phyloP scores from a whole-genome alignment of 2,329 filamentous ascomycete genomes.

The Aspergillus candidus region DNA sequence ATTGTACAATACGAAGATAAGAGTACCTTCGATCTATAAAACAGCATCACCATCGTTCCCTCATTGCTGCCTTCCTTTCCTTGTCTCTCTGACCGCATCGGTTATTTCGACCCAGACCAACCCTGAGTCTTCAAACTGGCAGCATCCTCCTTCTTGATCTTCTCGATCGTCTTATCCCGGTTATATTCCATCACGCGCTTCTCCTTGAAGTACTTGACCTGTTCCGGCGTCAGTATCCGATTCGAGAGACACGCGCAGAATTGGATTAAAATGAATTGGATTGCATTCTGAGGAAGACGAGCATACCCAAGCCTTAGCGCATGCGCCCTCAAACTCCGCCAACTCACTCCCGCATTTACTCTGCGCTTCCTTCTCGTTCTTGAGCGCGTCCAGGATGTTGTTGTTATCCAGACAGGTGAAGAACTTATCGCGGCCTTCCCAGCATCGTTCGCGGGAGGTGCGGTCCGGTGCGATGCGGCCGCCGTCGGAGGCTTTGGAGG shows the following conservation, averaged over 20 bases:
- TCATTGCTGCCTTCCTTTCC: not conserved
- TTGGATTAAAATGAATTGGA: not conserved
- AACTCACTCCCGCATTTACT: slow-evolving; percentile 57
- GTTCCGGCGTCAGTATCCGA: slow-evolving; percentile 14
- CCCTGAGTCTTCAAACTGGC: slow-evolving; percentile 44
- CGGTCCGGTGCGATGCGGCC: slow-evolving; percentile 77
- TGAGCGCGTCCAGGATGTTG: slow-evolving; percentile 70
- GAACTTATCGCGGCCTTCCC: slow-evolving; percentile 81
- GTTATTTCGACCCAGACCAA: slow-evolving; percentile 28
- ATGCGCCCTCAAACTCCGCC: slow-evolving; percentile 71
- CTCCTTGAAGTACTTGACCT: slow-evolving; percentile 98
- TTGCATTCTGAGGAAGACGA: not conserved
- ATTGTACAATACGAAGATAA: slow-evolving; percentile 13
- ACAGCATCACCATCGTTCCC: slow-evolving; percentile 2
- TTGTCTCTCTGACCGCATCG: not conserved
- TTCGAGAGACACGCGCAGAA: not conserved
- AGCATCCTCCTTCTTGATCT: slow-evolving; percentile 68
- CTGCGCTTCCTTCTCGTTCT: slow-evolving; percentile 50
- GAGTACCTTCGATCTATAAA: not conserved
- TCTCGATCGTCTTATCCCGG: slow-evolving; percentile 70
- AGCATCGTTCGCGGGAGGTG: slow-evolving; percentile 74
- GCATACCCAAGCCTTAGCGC: slow-evolving; percentile 83
- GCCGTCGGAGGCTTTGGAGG: slow-evolving; percentile 43
- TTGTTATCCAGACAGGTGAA: slow-evolving; percentile 80
- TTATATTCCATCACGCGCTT: slow-evolving; percentile 88